Evolutionary conservation across 2,329 filamentous ascomycete species (phyloP).

Genomic region (Hypomyces perniciosus): DNA sequence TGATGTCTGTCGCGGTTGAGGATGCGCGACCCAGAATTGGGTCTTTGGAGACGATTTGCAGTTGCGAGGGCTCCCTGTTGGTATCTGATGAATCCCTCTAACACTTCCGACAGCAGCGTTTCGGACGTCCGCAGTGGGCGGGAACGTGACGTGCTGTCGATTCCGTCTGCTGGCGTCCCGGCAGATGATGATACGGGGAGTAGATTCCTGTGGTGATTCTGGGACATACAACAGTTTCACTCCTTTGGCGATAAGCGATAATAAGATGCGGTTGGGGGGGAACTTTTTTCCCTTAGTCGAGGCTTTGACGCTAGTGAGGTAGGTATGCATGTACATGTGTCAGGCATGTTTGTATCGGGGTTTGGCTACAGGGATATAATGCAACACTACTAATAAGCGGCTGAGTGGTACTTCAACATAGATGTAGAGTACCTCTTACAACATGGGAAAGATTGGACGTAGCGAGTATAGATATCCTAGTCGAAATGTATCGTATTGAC

Average conservation of each 20-base stretch:
- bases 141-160: background rate
- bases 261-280: background rate
- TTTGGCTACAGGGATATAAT: background rate
- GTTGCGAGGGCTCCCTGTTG: background rate
- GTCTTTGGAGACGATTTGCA: background rate
- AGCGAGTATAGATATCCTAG: no score
- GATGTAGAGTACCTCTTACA: no score
- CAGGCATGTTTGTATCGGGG: background rate
- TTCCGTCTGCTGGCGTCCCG: background rate
- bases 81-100: background rate
- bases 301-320: conserved; percentile 1
- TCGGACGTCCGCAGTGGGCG: background rate
- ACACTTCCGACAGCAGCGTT: background rate
- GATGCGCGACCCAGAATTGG: background rate
- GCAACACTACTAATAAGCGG: background rate
- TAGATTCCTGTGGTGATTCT: no score
- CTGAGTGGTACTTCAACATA: background rate
- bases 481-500: no score
- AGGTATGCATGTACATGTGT: background rate
- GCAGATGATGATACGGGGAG: no score
- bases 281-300: background rate
- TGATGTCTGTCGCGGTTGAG: conserved; percentile 14
- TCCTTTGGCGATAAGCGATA: background rate
- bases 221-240: background rate
- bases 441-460: no score